These are phyloP conservation scores for Geotrichum citri-aurantii DNA, from an alignment of 1,139 yeast genomes.

Conservation along the genomic window DNA sequence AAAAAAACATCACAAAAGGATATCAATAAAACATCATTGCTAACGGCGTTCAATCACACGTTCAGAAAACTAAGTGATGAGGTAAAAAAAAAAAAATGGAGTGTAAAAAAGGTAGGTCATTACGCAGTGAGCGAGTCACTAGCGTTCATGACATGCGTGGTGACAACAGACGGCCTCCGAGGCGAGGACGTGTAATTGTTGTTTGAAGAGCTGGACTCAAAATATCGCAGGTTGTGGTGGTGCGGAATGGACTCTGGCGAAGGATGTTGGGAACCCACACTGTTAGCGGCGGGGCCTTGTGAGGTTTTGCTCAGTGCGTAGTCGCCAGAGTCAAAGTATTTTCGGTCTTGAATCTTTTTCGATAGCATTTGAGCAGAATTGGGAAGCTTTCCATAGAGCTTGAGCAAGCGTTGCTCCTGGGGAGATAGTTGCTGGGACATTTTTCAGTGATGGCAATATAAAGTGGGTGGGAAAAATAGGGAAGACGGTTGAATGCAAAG, in stretches of 20 bases:
- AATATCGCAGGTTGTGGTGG: background rate
- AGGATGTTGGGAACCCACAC: slow-evolving; percentile 12
- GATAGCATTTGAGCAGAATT: slow-evolving; percentile 76
- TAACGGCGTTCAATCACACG: background rate
- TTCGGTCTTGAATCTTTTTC: slow-evolving; percentile 68
- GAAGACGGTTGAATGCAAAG: too few relatives aligned
- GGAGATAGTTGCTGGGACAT: slow-evolving; percentile 14
- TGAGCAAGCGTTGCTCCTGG: slow-evolving; percentile 48
- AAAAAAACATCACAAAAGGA: background rate
- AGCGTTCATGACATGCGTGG: slow-evolving; percentile 9
- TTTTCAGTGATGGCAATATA: background rate
- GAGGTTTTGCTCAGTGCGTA: slow-evolving; percentile 81
- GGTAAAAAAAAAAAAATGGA: background rate
- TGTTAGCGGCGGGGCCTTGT: background rate
- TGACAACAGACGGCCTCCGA: background rate
- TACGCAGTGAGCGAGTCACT: slow-evolving; percentile 6
- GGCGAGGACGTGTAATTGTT: background rate
- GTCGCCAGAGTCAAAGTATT: slow-evolving; percentile 95
- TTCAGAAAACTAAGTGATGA: background rate
- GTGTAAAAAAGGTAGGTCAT: background rate
- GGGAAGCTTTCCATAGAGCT: slow-evolving; percentile 85
- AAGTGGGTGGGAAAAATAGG: too few relatives aligned
- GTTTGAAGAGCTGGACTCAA: background rate
- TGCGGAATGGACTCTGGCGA: slow-evolving; percentile 17
- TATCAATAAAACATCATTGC: background rate